Evolutionary conservation across 1,139 yeast species (phyloP), one percentile per base, ranked within the genome.

Genomic region (Casaregolazyma suthepensis): DNA sequence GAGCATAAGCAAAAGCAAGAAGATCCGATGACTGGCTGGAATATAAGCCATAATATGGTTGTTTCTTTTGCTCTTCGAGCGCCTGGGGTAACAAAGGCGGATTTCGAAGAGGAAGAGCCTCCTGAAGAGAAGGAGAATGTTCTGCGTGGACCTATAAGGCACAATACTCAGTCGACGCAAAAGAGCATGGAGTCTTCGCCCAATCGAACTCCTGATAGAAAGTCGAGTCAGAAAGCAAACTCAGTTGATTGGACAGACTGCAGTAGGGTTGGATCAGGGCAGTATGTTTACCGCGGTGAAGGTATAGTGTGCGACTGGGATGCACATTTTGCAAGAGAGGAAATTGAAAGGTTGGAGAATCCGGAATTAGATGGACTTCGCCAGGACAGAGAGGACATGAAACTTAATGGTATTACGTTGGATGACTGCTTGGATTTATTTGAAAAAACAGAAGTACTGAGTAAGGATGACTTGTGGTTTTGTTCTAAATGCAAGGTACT

Each of bases 391-490:
- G 65, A 54, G 71, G 23, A 71, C 70, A 50, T 75, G 54, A 76
- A 75, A 52, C 73, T 80, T n/a, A 75, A 75, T 13, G 63, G 60
- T 0, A 78, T 88, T 15, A 78, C 86, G 0, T 74, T 93, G 38
- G 79, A 81, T 58, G 94, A 87, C 61, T 93, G 98, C 65, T 70
- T 93, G 49, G 79, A 78, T 43, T 68, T 82, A 56, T 93, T 93
- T 66, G 82, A 95, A 22, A 81, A 82, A 52, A 85, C 95, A 0
- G 99, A 93, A 67, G 81, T 90, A 2, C 75, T 93, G 46, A 90
- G 97, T 12, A 87, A 88, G 52, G 87, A 88, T 56, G 98, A 93
- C 69, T 76, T 90, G 51, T 93, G 99, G 99, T 90, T 85, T 64
- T 93, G 99, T 68, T 95, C 97, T 1, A 72, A 75, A 23, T 93